These are phyloP conservation scores for Komagataea norvegica DNA, from an alignment of 1,139 yeast species.

Conservation along the genomic window DNA sequence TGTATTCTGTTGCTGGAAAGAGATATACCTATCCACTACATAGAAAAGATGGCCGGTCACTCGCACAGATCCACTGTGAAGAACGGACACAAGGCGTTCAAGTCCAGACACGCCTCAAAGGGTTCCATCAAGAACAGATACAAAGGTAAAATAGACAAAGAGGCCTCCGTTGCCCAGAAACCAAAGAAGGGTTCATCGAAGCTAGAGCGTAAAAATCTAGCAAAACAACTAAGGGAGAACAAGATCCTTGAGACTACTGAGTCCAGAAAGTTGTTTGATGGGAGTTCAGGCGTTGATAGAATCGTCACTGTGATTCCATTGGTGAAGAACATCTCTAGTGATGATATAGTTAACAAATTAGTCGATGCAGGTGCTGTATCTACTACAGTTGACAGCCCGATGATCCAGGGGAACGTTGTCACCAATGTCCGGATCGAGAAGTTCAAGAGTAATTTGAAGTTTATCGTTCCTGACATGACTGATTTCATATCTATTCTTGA, in stretches of 20 bases:
- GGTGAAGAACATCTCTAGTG: slow-evolving; percentile 63
- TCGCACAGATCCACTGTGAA: slow-evolving; percentile 81
- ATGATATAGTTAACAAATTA: slow-evolving; percentile 50
- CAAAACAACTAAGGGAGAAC: slow-evolving; percentile 71
- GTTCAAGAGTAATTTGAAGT: slow-evolving; percentile 71
- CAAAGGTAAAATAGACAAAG: slow-evolving; percentile 87
- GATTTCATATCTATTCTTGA: slow-evolving; percentile 72
- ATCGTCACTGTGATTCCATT: slow-evolving; percentile 77
- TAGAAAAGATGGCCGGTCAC: slow-evolving; percentile 56
- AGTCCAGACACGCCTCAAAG: slow-evolving; percentile 88
- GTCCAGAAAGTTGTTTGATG: slow-evolving; percentile 68
- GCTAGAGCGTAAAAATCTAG: slow-evolving; percentile 69
- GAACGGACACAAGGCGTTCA: slow-evolving; percentile 83
- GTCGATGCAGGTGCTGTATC: slow-evolving; percentile 36
- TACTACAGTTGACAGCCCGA: slow-evolving; percentile 28
- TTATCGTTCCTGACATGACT: slow-evolving; percentile 67
- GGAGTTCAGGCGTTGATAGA: slow-evolving; percentile 75
- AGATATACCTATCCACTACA: too few species aligned
- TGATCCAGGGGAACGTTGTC: slow-evolving; percentile 44
- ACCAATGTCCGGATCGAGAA: slow-evolving; percentile 48
- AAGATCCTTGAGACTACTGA: slow-evolving; percentile 54
- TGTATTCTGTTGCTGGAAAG: too few species aligned
- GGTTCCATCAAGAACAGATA: slow-evolving; percentile 72
- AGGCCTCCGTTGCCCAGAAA: slow-evolving; percentile 33
- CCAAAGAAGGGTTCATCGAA: slow-evolving; percentile 49